Evolutionary conservation across 176 grass and related monocot genomes (phyloP).

Genomic region (Musa troglodytarum): DNA sequence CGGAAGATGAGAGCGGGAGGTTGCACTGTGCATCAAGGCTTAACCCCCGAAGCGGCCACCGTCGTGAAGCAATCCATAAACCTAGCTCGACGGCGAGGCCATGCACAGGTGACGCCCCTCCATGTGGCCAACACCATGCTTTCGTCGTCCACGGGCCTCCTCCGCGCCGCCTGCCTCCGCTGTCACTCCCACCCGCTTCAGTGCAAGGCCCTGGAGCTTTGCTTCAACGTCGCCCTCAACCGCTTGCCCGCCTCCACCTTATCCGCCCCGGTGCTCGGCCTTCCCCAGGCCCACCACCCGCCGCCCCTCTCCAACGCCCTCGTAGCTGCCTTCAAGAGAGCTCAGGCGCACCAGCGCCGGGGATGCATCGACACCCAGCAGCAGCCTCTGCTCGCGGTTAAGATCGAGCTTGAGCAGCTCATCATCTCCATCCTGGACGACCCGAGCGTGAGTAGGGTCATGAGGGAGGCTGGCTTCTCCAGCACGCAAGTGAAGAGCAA

Average conservation of each 20-base stretch:
- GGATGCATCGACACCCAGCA: constrained; percentile 77
- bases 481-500: constrained; percentile 89
- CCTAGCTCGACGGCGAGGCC: constrained; percentile 62
- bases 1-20: constrained; percentile 76
- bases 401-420: constrained; percentile 94
- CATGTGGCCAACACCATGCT: constrained; percentile 97
- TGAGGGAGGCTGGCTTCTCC: constrained; percentile 96
- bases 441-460: constrained; percentile 88
- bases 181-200: constrained; percentile 88
- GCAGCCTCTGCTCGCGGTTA: constrained; percentile 84
- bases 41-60: constrained; percentile 59
- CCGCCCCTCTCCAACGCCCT: constrained; percentile 80
- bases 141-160: constrained; percentile 50
- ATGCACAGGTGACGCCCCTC: constrained; percentile 90
- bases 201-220: constrained; percentile 98
- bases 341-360: constrained; percentile 88
- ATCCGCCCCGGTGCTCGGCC: constrained; percentile 6
- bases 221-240: constrained; percentile 96
- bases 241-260: constrained; percentile 62
- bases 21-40: constrained; percentile 85
- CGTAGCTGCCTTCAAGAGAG: constrained; percentile 87
- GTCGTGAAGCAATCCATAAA: constrained; percentile 75
- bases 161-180: constrained; percentile 68
- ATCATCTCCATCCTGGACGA: constrained; percentile 96
- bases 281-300: constrained; percentile 29